Conservation (phyloP, 2,329 filamentous ascomycete species). For the Ophiocordyceps camponoti-rufipedis region DNA sequence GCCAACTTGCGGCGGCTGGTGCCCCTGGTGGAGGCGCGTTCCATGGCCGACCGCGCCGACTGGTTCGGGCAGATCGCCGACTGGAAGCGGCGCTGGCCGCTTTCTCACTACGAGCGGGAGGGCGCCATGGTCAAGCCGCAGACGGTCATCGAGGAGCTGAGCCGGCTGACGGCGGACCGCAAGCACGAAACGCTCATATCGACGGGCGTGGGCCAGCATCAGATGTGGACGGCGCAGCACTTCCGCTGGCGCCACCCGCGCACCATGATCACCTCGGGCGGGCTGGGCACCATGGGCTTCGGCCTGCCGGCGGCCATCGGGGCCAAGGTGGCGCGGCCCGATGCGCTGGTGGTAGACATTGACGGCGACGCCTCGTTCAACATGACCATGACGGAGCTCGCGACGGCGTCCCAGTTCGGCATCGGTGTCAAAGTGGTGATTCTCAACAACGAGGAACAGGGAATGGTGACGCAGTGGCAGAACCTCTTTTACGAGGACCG, state of each 20-base stretch:
- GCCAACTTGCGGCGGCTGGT: slow-evolving; percentile 60
- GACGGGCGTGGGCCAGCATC: slow-evolving; percentile 91
- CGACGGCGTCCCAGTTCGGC: slow-evolving; percentile 85
- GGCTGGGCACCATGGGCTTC: slow-evolving; percentile 76
- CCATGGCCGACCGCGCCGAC: slow-evolving; percentile 48
- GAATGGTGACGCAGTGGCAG: slow-evolving; percentile 98
- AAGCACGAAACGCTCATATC: slow-evolving; percentile 78
- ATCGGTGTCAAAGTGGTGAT: slow-evolving; percentile 92
- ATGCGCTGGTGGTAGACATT: slow-evolving; percentile 82
- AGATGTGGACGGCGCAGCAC: slow-evolving; percentile 98
- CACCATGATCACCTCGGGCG: slow-evolving; percentile 91
- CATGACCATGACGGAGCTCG: slow-evolving; percentile 94
- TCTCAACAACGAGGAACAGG: slow-evolving; percentile 92
- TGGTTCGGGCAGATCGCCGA: slow-evolving; percentile 82
- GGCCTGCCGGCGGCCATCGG: slow-evolving; percentile 90
- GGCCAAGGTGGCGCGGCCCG: slow-evolving; percentile 63
- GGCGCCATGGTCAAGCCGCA: slow-evolving; percentile 85
- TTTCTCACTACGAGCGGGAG: slow-evolving; percentile 60
- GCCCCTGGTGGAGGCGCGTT: slow-evolving; percentile 46
- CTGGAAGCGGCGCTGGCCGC: slow-evolving; percentile 87
- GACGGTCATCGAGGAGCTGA: slow-evolving; percentile 77
- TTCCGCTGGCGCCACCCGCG: slow-evolving; percentile 87
- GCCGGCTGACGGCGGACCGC: slow-evolving; percentile 59
- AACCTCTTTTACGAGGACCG: slow-evolving; percentile 93
- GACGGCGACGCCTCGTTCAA: slow-evolving; percentile 98